phyloP scores from a whole-genome alignment of 331 rosid genomes.

The Quercus phellos region DNA sequence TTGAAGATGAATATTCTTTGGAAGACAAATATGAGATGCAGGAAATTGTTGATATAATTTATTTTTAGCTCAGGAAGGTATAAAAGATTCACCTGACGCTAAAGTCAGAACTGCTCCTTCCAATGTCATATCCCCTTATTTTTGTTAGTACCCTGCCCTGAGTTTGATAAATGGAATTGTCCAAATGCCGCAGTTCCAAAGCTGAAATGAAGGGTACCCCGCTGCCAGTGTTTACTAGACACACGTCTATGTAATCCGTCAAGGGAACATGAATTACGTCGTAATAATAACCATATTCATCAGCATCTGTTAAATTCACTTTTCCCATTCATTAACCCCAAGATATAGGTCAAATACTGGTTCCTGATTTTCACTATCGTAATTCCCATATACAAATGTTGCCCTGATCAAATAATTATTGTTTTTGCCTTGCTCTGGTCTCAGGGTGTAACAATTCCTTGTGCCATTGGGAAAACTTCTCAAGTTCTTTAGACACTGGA shows the following conservation, averaged over 20 bases:
- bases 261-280: conserved; percentile 24
- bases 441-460: not conserved
- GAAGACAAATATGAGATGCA: too few species aligned
- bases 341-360: conserved; percentile 28
- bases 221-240: too few species aligned
- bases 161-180: too few species aligned
- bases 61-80: too few species aligned
- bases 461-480: conserved; percentile 36
- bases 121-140: too few species aligned
- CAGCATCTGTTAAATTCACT: not conserved
- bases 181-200: too few species aligned
- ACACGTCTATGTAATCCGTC: not conserved
- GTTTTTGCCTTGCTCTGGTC: not conserved
- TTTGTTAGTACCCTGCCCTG: too few species aligned
- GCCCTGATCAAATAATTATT: conserved; percentile 30
- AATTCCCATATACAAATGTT: conserved; percentile 28
- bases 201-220: too few species aligned
- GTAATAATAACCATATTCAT: rapidly evolving
- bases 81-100: too few species aligned
- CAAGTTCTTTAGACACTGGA: not conserved
- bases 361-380: conserved; percentile 9
- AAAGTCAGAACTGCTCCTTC: too few species aligned
- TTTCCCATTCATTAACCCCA: conserved; percentile 18
- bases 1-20: too few species aligned
- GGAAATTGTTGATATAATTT: too few species aligned